phyloP scores from a whole-genome alignment of 2,329 filamentous ascomycete genomes.

The Alternaria sp. region DNA sequence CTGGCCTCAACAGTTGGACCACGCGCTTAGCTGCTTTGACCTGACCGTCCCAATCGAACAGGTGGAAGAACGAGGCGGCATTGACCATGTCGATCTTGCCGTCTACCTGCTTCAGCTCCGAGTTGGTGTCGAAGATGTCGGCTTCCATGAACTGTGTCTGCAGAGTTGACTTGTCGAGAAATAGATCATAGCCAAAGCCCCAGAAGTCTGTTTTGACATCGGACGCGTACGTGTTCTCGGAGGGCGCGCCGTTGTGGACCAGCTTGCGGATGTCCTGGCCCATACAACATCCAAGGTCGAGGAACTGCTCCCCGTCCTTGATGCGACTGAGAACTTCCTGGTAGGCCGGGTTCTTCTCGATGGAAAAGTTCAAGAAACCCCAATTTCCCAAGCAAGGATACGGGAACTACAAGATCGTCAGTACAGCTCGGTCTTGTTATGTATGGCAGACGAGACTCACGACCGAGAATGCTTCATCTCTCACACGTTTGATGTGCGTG shows the following conservation, averaged over 20 bases:
- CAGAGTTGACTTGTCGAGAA: constrained; percentile 49
- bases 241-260: constrained; percentile 51
- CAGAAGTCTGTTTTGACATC: constrained; percentile 57
- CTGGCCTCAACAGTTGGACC: constrained; percentile 42
- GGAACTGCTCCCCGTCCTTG: constrained; percentile 43
- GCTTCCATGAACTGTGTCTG: constrained; percentile 60
- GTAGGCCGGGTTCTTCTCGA: constrained; percentile 36
- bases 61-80: constrained; percentile 53
- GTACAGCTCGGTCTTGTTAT: not conserved
- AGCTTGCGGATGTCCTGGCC: constrained; percentile 56
- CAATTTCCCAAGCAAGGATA: constrained; percentile 49
- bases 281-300: constrained; percentile 55
- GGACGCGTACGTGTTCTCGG: constrained; percentile 49
- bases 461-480: constrained; percentile 42
- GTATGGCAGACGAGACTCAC: constrained; percentile 16
- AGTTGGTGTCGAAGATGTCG: constrained; percentile 51
- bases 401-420: constrained; percentile 29
- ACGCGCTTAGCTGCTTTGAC: constrained; percentile 43
- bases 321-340: constrained; percentile 43
- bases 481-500: constrained; percentile 45
- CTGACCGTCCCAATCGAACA: constrained; percentile 52
- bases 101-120: constrained; percentile 43
- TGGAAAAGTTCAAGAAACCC: constrained; percentile 45
- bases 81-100: constrained; percentile 53
- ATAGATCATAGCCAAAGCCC: constrained; percentile 58